A percentile compares a stretch with the other conserved stretches of the same genome.
Evolutionary conservation across 805 yeast species (phyloP).

Genomic region (Kluyveromyces wickerhamii): DNA sequence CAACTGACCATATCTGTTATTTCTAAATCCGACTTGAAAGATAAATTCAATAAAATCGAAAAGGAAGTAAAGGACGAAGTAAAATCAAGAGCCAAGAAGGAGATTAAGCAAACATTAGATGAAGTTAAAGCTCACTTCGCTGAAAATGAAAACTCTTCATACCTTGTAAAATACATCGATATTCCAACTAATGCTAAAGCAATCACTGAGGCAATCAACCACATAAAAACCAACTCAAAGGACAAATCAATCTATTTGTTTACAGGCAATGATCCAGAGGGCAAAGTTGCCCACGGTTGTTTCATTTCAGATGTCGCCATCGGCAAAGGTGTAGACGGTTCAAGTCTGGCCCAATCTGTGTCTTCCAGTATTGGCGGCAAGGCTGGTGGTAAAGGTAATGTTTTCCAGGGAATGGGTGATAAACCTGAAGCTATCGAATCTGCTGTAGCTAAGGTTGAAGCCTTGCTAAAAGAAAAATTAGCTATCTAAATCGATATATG

Average conservation of each 20-base stretch:
- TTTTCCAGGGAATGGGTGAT: slow-evolving; percentile 95
- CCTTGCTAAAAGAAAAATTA: slow-evolving; percentile 53
- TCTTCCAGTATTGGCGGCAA: slow-evolving; percentile 82
- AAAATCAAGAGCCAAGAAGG: slow-evolving; percentile 83
- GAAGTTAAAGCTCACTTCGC: slow-evolving; percentile 62
- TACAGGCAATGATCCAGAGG: slow-evolving; percentile 54
- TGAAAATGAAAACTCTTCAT: slow-evolving; percentile 43
- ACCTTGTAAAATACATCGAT: slow-evolving; percentile 57
- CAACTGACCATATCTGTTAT: slow-evolving; percentile 75
- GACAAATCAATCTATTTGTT: slow-evolving; percentile 72
- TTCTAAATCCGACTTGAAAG: slow-evolving; percentile 67
- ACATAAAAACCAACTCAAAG: slow-evolving; percentile 67
- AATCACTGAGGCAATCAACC: slow-evolving; percentile 83
- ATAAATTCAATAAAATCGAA: slow-evolving; percentile 68
- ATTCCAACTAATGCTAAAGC: slow-evolving; percentile 87
- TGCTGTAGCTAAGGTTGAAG: slow-evolving; percentile 67
- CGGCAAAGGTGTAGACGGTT: slow-evolving; percentile 63
- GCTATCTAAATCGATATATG: slow-evolving; percentile 16
- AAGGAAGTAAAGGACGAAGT: slow-evolving; percentile 82
- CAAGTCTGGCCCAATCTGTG: slow-evolving; percentile 66
- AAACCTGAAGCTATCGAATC: slow-evolving; percentile 57
- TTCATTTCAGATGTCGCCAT: slow-evolving; percentile 68
- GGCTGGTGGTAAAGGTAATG: slow-evolving; percentile 97
- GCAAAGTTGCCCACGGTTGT: slow-evolving; percentile 93
- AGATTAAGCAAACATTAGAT: slow-evolving; percentile 72